Conservation (phyloP, 176 grass and related monocot species). For the Poa annua region DNA sequence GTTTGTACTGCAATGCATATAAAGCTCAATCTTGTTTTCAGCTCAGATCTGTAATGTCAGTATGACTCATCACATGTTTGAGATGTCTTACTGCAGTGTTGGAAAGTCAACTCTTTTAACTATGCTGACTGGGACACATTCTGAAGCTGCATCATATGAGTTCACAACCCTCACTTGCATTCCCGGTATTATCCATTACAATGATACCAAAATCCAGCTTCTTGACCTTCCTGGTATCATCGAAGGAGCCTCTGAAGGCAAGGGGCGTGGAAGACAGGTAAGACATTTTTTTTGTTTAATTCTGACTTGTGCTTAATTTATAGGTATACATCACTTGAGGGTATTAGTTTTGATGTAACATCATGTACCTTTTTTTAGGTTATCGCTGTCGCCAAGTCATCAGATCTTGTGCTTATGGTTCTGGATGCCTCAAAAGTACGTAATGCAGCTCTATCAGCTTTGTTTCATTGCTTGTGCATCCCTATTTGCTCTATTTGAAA, state of each 20-base stretch:
- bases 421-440: constrained; percentile 95
- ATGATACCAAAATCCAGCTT: constrained; percentile 99
- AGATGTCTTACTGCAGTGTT: constrained; percentile 69
- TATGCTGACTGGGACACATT: constrained; percentile 96
- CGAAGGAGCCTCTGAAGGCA: constrained; percentile 99
- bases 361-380: constrained; percentile 64
- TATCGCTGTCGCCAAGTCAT: constrained; percentile 98
- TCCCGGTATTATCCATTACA: constrained; percentile 97
- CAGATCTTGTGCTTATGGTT: constrained; percentile 98
- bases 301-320: constrained; percentile 6
- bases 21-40: background rate
- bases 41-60: constrained; percentile 12
- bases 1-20: constrained; percentile 12
- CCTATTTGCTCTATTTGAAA: constrained; percentile 15
- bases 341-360: constrained; percentile 12
- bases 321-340: background rate
- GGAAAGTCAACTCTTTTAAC: constrained; percentile 98
- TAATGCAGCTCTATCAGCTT: constrained; percentile 32
- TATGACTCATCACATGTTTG: constrained; percentile 27
- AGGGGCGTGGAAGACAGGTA: constrained; percentile 98
- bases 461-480: constrained; percentile 36
- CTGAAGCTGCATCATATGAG: constrained; percentile 98
- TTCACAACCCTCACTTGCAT: constrained; percentile 99
- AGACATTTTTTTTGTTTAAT: constrained; percentile 10
- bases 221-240: constrained; percentile 99